phyloP scores from a whole-genome alignment of 495 filamentous ascomycete species.

The Elasticomyces elasticus region DNA sequence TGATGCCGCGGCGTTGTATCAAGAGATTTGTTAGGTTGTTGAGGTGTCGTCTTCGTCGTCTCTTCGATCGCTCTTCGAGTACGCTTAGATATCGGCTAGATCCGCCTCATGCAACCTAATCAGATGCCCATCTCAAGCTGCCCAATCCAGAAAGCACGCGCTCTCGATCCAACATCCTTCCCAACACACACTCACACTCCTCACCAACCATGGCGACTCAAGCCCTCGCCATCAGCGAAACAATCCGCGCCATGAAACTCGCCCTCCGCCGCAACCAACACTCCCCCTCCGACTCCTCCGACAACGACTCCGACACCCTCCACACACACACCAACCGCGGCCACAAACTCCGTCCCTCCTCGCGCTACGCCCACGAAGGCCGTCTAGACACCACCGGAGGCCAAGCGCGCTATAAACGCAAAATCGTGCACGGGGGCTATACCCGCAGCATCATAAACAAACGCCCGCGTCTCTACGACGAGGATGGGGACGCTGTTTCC shows the following conservation, averaged over 20 bases:
- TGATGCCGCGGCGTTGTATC: no score
- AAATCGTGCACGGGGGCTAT: constrained; percentile 75
- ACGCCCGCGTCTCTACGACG: constrained; percentile 67
- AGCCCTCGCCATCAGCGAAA: constrained; percentile 58
- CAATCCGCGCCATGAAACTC: constrained; percentile 66
- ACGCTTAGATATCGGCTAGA: no score
- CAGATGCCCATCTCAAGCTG: no score
- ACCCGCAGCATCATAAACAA: constrained; percentile 70
- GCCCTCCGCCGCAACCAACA: constrained; percentile 37
- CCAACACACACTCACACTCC: no score
- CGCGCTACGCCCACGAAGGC: constrained; percentile 68
- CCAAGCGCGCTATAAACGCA: constrained; percentile 68
- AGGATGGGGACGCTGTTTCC: constrained; percentile 74
- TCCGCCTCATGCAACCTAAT: no score
- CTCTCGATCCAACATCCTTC: no score
- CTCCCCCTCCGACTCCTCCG: constrained; percentile 45
- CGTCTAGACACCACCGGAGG: constrained; percentile 59
- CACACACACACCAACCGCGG: constrained; percentile 75
- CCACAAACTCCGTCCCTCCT: constrained; percentile 79
- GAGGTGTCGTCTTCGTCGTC: no score
- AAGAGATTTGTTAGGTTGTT: no score
- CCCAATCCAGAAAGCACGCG: no score
- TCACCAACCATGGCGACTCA: constrained; percentile 65
- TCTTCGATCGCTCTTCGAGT: no score
- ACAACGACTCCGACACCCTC: constrained; percentile 56